phyloP scores from a whole-genome alignment of 345 rosid species.

The Erucastrum elatum region DNA sequence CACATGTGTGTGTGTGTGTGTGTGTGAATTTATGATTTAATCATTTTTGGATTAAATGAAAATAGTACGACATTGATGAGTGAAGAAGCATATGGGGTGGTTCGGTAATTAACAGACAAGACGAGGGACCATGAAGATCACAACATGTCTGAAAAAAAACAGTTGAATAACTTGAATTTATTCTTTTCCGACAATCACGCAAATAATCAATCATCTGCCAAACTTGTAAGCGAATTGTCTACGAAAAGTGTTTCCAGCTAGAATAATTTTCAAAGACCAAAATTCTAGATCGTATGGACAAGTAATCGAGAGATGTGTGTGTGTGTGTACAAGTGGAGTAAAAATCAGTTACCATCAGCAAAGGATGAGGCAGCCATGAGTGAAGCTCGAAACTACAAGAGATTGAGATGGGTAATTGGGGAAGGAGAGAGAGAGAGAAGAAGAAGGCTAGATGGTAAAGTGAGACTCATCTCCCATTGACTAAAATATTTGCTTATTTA shows the following conservation, averaged over 20 bases:
- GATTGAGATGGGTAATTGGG: conserved; percentile 21
- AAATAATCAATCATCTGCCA: conserved; percentile 28
- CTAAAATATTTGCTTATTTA: background rate
- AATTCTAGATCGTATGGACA: conserved; percentile 13
- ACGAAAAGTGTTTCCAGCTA: conserved; percentile 15
- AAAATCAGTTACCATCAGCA: conserved; percentile 27
- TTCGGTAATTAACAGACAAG: conserved; percentile 36
- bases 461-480: conserved; percentile 10
- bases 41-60: conserved; percentile 7
- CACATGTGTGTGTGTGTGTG: background rate
- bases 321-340: background rate
- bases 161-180: background rate
- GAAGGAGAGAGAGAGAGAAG: background rate
- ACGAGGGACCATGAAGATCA: conserved; percentile 29
- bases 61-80: conserved; percentile 1
- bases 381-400: conserved; percentile 29
- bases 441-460: conserved; percentile 15
- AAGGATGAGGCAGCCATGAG: conserved; percentile 38
- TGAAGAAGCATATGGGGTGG: conserved; percentile 33
- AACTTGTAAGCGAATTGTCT: background rate
- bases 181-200: conserved; percentile 28
- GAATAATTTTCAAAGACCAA: background rate
- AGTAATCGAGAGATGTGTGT: background rate
- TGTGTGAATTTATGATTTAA: background rate
- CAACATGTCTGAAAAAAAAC: conserved; percentile 21